Evolutionary conservation across 495 filamentous ascomycete species (phyloP).

Genomic region (Sabuloglossum arenarium): DNA sequence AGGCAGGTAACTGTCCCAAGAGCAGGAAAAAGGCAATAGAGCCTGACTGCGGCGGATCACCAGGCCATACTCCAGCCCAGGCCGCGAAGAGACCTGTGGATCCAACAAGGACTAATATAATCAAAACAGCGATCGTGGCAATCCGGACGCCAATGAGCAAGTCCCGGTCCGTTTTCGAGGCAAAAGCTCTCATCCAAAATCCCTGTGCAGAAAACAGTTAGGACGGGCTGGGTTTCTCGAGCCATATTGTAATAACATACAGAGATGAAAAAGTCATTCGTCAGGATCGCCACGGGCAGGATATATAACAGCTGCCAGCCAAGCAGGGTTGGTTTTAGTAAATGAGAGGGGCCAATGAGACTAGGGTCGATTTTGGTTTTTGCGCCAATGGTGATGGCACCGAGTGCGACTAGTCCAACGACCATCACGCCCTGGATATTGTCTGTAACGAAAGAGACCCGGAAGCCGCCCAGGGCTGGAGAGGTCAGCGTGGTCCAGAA

Average conservation of each 20-base stretch:
- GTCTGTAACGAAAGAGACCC: constrained; percentile 58
- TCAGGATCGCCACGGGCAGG: constrained; percentile 49
- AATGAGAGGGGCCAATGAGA: constrained; percentile 36
- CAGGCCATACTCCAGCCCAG: constrained; percentile 44
- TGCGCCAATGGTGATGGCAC: constrained; percentile 48
- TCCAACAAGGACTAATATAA: constrained; percentile 46
- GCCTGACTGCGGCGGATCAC: constrained; percentile 30
- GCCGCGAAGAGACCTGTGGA: constrained; percentile 46
- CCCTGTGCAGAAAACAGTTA: constrained; percentile 12
- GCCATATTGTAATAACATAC: neutral
- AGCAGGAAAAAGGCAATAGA: constrained; percentile 52
- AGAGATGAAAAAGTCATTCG: constrained; percentile 61
- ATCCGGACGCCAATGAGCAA: constrained; percentile 47
- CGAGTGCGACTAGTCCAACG: constrained; percentile 41
- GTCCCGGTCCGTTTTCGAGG: constrained; percentile 53
- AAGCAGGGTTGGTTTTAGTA: constrained; percentile 35
- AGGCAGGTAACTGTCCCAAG: constrained; percentile 43
- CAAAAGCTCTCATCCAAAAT: constrained; percentile 69
- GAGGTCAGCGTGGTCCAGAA: constrained; percentile 1
- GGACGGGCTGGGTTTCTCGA: neutral
- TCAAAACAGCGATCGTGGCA: constrained; percentile 35
- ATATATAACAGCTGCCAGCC: constrained; percentile 68
- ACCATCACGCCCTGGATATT: constrained; percentile 62
- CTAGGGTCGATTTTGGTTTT: constrained; percentile 46
- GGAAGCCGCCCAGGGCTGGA: constrained; percentile 51